Base-by-base conservation (phyloP, 2,329 filamentous ascomycete genomes). In the Xylaria sp. region DNA sequence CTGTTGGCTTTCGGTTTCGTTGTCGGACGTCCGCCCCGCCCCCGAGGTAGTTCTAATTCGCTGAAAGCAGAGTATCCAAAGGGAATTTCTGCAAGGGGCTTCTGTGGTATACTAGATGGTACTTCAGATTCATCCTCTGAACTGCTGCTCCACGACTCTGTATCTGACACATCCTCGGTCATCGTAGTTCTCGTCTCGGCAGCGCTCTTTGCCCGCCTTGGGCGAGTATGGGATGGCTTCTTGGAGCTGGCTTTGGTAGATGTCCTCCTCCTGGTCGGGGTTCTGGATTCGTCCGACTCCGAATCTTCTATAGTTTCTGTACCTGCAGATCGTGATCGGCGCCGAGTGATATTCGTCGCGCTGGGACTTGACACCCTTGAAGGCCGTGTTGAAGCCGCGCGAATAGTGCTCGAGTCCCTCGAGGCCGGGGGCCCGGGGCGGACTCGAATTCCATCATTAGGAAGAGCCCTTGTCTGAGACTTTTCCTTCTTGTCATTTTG, bases 61-160 rank as follows among this genome's bases (percentile, higher is more conserved):
- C 88, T 91, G 73, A 91, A 91, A n/a, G 89, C 89, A 20, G 89
- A 91, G 71, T 87, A 87, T 6, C 89, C 89, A 76, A 90, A 86
- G 0, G 89, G 88, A 58, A 91, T 87, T 46, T 90, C 88, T 18
- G 87, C 87, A 41, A 90, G 76, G 2, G 87, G 86, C 71, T 88
- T 88, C 41, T 82, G 83, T 3, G 84, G 77, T 8, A 80, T 74
- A 48, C 79, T 85, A 2, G 83, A 83, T 8, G 80, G 81, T n/a
- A 78, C 76, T 7, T 81, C 75, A 9, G 78, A 79, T 20, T 76
- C 73, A 15, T 63, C 62, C n/a, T 71, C 78, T 2, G 82, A 84
- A 18, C 73, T 75, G 59, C 76, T 79, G 31, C 75, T 77, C 76
- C 77, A 77, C 18, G 79, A 77, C 15, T 77, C 73, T 37, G 75